Conservation (phyloP, 139 green algal genomes). For the Chlorella sp. region DNA sequence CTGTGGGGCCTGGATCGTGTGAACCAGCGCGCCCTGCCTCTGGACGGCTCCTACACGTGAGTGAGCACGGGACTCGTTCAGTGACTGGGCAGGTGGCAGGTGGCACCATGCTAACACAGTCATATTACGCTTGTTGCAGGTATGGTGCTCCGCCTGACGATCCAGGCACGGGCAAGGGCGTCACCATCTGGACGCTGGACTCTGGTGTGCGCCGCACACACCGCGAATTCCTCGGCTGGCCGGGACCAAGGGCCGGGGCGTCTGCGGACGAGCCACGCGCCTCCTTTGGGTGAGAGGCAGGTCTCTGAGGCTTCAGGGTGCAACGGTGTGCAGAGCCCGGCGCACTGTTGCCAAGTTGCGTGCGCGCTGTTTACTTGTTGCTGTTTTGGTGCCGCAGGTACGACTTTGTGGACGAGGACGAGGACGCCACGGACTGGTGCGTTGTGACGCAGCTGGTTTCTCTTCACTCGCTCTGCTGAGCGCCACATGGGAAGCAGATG, state of each 20-base stretch:
- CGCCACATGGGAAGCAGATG: too few species aligned
- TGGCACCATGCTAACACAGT: too few species aligned
- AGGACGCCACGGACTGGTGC: conserved; percentile 52
- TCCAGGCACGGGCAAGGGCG: conserved; percentile 29
- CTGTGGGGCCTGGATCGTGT: conserved; percentile 68
- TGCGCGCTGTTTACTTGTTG: not conserved
- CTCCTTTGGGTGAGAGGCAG: not conserved
- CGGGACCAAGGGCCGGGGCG: conserved; percentile 11
- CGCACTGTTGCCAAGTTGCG: not conserved
- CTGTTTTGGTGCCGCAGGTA: conserved; percentile 25
- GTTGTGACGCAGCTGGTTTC: too few species aligned
- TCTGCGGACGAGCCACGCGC: not conserved
- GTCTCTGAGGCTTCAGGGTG: not conserved
- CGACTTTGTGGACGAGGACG: conserved; percentile 61
- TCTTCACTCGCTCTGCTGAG: too few species aligned
- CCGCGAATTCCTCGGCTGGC: too few species aligned
- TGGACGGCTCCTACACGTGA: conserved; percentile 36
- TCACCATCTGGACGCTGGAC: conserved; percentile 70
- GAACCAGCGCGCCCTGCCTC: conserved; percentile 53
- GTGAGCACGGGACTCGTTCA: too few species aligned
- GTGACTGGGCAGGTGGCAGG: too few species aligned
- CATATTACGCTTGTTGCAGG: too few species aligned
- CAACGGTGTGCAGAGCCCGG: too few species aligned
- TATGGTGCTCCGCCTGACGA: not conserved
- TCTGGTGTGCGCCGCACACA: conserved; percentile 46